Evolutionary conservation across 2,329 filamentous ascomycete genomes (phyloP), one percentile per base, ranked within the genome.

Genomic region (Coniochaeta hoffmannii): DNA sequence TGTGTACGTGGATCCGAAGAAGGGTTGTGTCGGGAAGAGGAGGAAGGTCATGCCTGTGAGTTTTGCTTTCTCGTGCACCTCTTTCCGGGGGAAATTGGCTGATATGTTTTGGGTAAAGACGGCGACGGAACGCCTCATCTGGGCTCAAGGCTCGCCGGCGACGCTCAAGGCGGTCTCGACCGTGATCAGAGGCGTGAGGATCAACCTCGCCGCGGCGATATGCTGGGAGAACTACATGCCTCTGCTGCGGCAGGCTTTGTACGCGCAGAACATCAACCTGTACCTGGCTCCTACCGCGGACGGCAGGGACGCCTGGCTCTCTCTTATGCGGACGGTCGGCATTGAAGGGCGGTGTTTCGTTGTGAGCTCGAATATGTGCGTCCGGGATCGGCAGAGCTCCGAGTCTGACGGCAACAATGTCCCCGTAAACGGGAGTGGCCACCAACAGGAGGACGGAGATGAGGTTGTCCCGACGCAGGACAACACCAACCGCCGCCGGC

Each of bases 181-280:
- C 1, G 82, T 77, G 24, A 90, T 97, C 68, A 86, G 87, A 58
- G 90, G 90, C 52, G 82, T 91, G 2, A 85, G 83, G 60, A 73
- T 97, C 58, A 93, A 89, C 56, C 80, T 97, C 57, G 92, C 87
- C 0, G 85, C 88, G 3, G 93, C 91, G 3, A 95, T 97, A 61
- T 96, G 92, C 76, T 97, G 92, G 92, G 92, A 97, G 70, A 96
- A 89, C 69, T 96, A 93, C 73, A 97, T 96, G 91, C 92, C 92
- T 0, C 75, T 97, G 17, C 76, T 97, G 8, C 82, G 93, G 17
- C 88, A 96, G 67, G 80, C 84, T 15, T 77, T 97, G 35, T 97
- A 97, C 69, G 80, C 83, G 2, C 93, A 97, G 70, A 96, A 96
- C 66, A 85, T 97, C 64, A 96, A 96, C 68, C 73, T 97, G 12